phyloP scores from a whole-genome alignment of 2,329 filamentous ascomycete genomes.

The Botrytis deweyae region DNA sequence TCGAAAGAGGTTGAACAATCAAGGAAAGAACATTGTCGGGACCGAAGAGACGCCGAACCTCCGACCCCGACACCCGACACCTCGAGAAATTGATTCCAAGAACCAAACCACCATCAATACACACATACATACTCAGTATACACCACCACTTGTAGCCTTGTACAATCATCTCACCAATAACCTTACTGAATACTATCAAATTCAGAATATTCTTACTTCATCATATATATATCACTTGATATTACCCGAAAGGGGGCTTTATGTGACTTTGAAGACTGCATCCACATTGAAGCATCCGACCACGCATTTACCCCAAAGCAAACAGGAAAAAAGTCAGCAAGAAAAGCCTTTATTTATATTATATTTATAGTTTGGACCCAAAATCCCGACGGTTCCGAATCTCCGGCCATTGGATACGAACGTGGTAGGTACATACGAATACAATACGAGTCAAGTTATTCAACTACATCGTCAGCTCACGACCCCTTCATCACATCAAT shows the following conservation, averaged over 20 bases:
- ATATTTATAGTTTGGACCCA: background rate
- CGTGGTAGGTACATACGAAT: background rate
- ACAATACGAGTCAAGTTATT: background rate
- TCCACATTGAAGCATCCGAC: background rate
- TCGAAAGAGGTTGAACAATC: background rate
- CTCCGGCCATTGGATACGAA: background rate
- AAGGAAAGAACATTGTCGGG: background rate
- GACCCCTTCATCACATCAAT: conserved; percentile 40
- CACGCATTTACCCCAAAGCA: background rate
- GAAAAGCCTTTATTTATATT: background rate
- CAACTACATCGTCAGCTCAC: background rate
- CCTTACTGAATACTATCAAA: too few species aligned
- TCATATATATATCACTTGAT: background rate
- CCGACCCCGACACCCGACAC: background rate
- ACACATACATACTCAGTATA: background rate
- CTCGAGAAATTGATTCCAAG: background rate
- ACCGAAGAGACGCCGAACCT: conserved; percentile 7
- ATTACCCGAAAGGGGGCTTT: background rate
- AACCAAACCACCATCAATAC: background rate
- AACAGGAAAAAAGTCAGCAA: background rate
- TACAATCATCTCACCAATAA: background rate
- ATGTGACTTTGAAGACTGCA: background rate
- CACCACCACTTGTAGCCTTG: background rate
- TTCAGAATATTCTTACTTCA: background rate
- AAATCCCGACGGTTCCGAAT: background rate